These are phyloP conservation scores for Globisporangium apiculatum DNA, from an alignment of 352 stramenopile genomes.

Conservation along the genomic window DNA sequence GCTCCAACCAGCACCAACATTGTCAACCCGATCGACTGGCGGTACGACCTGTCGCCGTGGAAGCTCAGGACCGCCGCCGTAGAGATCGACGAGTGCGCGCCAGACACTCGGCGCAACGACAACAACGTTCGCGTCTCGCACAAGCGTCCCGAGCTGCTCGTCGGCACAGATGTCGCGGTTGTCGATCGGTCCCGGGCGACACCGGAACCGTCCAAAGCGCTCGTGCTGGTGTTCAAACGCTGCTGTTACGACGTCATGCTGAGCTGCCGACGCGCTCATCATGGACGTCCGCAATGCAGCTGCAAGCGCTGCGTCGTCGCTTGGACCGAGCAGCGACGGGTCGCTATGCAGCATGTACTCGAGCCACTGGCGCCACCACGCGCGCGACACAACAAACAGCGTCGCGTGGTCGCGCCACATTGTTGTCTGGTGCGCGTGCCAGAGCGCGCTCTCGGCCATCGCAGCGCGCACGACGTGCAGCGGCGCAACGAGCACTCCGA, in stretches of 20 bases:
- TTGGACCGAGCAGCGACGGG: slow-evolving; percentile 1
- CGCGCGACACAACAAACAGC: slow-evolving; percentile 37
- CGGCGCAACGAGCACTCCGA: slow-evolving; percentile 41
- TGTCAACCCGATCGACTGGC: not conserved
- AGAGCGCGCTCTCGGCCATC: slow-evolving; percentile 34
- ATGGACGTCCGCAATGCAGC: not conserved
- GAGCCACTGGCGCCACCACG: slow-evolving; percentile 60
- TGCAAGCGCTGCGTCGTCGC: slow-evolving; percentile 2
- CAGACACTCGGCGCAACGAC: slow-evolving; percentile 35
- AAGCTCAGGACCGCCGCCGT: slow-evolving; percentile 50
- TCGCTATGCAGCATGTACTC: slow-evolving; percentile 20
- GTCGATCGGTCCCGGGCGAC: slow-evolving; percentile 34
- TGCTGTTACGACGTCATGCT: not conserved
- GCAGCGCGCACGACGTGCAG: slow-evolving; percentile 47
- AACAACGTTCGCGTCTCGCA: slow-evolving; percentile 34
- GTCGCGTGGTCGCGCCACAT: slow-evolving; percentile 39
- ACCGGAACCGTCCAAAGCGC: slow-evolving; percentile 12
- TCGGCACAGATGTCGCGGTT: slow-evolving; percentile 35
- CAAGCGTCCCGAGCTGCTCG: slow-evolving; percentile 33
- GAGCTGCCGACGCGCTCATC: too few relatives aligned
- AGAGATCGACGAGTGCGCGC: slow-evolving; percentile 40
- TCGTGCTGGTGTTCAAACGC: slow-evolving; percentile 6
- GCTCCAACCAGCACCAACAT: too few relatives aligned
- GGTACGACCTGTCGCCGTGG: slow-evolving; percentile 20
- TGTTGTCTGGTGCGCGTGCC: slow-evolving; percentile 24